Percentiles rank a stretch among this genome's conserved stretches.
Evolutionary conservation across 2,329 filamentous ascomycete genomes (phyloP).

Genomic region (Aschersonia sp.): DNA sequence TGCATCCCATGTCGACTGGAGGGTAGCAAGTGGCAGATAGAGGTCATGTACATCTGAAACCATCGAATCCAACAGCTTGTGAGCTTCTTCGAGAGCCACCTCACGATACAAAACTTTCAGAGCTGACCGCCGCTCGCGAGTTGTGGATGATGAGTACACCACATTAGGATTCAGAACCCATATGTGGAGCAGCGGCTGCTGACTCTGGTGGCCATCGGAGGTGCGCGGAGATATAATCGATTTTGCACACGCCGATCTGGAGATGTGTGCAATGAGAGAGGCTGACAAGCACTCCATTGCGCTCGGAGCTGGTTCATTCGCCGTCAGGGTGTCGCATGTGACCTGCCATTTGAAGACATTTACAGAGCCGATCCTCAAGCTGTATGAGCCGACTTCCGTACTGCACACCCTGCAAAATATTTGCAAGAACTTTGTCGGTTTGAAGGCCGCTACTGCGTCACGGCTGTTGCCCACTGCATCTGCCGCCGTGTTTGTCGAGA

Average conservation of each 20-base stretch:
- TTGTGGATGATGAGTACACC: constrained; percentile 29
- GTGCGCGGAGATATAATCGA: constrained; percentile 30
- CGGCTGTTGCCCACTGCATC: constrained; percentile 15
- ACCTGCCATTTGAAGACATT: constrained; percentile 45
- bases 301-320: constrained; percentile 16
- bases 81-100: constrained; percentile 26
- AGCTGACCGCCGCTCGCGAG: constrained; percentile 18
- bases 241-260: constrained; percentile 43
- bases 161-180: constrained; percentile 45
- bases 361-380: constrained; percentile 27
- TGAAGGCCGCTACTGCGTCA: constrained; percentile 11
- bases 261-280: constrained; percentile 35
- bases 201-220: constrained; percentile 1
- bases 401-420: constrained; percentile 31
- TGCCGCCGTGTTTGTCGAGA: constrained; percentile 18
- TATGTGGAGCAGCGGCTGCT: constrained; percentile 24
- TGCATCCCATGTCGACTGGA: constrained; percentile 25
- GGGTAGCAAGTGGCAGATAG: constrained; percentile 34
- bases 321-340: constrained; percentile 20
- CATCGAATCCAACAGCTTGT: constrained; percentile 33
- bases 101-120: constrained; percentile 39
- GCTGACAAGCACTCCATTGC: constrained; percentile 36
- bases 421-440: constrained; percentile 17
- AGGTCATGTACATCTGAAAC: constrained; percentile 45
- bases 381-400: constrained; percentile 31